Evolutionary conservation across 2,329 filamentous ascomycete species (phyloP).

Genomic region (Penicillium sp.): DNA sequence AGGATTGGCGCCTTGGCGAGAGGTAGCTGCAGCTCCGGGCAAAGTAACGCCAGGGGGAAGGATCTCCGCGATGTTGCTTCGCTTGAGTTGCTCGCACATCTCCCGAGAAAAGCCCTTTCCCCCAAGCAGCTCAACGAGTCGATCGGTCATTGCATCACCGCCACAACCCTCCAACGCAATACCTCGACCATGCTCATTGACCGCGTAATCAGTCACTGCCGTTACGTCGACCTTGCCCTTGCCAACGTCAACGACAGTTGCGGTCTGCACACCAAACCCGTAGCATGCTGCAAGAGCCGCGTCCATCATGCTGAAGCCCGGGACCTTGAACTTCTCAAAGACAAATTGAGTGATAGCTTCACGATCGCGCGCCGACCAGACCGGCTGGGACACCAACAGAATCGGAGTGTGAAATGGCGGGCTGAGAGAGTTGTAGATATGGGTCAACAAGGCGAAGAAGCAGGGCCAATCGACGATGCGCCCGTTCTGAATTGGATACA

Average conservation of each 20-base stretch:
- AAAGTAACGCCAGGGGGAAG: constrained; percentile 55
- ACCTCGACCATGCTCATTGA: constrained; percentile 68
- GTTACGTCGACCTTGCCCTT: constrained; percentile 91
- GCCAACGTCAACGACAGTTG: constrained; percentile 88
- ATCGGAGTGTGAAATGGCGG: constrained; percentile 94
- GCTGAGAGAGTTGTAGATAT: constrained; percentile 85
- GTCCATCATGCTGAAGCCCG: constrained; percentile 87
- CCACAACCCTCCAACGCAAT: constrained; percentile 68
- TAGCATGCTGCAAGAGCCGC: constrained; percentile 77
- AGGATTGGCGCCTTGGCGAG: constrained; percentile 50
- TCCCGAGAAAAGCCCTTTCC: constrained; percentile 59
- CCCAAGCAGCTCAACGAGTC: constrained; percentile 66
- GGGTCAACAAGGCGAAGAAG: constrained; percentile 88
- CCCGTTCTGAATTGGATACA: constrained; percentile 81
- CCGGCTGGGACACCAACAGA: constrained; percentile 82
- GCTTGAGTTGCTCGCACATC: constrained; percentile 67
- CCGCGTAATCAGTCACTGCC: constrained; percentile 78
- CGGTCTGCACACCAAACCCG: constrained; percentile 77
- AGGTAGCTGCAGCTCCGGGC: constrained; percentile 50
- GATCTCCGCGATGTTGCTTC: constrained; percentile 63
- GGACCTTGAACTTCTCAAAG: constrained; percentile 96
- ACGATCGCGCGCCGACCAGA: constrained; percentile 84
- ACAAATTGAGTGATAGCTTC: constrained; percentile 90
- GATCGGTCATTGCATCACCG: constrained; percentile 81
- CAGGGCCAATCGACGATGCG: constrained; percentile 87